phyloP scores from a whole-genome alignment of 306 rosid genomes.

The Acmispon strigosus region DNA sequence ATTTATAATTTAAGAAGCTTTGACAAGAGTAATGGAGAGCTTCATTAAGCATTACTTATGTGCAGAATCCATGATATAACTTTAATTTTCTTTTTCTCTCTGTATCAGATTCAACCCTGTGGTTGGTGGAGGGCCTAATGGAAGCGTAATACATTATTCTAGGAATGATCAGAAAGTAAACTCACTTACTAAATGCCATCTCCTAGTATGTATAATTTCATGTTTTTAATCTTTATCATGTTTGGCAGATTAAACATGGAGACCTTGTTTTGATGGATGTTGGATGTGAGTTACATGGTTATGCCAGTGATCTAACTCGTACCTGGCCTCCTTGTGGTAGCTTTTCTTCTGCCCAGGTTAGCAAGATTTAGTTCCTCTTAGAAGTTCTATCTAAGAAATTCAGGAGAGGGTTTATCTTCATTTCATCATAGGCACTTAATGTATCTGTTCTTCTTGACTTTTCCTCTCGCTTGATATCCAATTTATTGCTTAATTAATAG shows the following conservation, averaged over 20 bases:
- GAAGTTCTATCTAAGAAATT: neutral
- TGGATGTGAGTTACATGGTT: constrained; percentile 92
- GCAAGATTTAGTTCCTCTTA: constrained; percentile 14
- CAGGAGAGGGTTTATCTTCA: neutral
- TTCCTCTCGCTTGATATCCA: neutral
- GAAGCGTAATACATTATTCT: constrained; percentile 79
- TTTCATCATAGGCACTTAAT: neutral
- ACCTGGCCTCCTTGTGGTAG: constrained; percentile 95
- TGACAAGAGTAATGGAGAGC: constrained; percentile 2
- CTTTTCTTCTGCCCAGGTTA: constrained; percentile 76
- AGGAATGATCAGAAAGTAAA: constrained; percentile 88
- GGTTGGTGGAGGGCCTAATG: constrained; percentile 94
- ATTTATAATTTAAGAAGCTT: neutral
- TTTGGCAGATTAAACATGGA: constrained; percentile 71
- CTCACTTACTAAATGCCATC: constrained; percentile 11
- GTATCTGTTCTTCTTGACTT: neutral
- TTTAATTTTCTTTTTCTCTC: neutral
- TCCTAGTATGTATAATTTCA: neutral
- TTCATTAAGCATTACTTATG: constrained; percentile 11
- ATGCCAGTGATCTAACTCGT: constrained; percentile 91
- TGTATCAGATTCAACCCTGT: constrained; percentile 82
- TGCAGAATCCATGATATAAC: neutral
- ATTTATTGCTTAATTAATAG: neutral
- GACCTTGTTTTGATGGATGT: constrained; percentile 95
- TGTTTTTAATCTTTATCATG: constrained; percentile 14